Conservation (phyloP, 2,329 filamentous ascomycete genomes). For the Sordariomycetes sp. region DNA sequence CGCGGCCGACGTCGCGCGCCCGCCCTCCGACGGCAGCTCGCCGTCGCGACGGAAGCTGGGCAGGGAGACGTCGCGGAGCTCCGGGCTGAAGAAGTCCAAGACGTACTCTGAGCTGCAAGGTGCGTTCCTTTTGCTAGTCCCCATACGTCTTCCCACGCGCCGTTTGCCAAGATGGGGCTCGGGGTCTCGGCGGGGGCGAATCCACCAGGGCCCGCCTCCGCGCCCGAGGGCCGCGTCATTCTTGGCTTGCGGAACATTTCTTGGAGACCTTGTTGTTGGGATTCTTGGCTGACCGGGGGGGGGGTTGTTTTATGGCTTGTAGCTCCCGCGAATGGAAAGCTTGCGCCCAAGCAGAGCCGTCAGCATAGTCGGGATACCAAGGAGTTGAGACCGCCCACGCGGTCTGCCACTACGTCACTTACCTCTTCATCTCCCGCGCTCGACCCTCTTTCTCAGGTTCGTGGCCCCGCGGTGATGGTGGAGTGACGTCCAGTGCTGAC, state of each 20-base stretch:
- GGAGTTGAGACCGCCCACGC: constrained; percentile 8
- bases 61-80: not conserved
- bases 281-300: too few species aligned
- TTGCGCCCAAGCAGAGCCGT: constrained; percentile 1
- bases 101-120: not conserved
- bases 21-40: not conserved
- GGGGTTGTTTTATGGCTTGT: too few species aligned
- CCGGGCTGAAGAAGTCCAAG: not conserved
- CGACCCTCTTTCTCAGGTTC: constrained; percentile 16
- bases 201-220: not conserved
- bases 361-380: constrained; percentile 1
- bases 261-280: too few species aligned
- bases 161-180: not conserved
- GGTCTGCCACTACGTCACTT: constrained; percentile 7
- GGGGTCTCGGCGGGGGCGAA: too few species aligned
- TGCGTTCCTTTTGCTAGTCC: not conserved
- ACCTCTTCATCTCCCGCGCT: constrained; percentile 10
- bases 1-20: not conserved
- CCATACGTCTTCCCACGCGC: constrained; percentile 8
- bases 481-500: not conserved
- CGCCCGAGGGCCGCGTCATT: not conserved
- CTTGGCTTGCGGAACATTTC: not conserved
- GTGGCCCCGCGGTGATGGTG: not conserved
- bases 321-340: constrained; percentile 4
- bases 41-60: not conserved